Evolutionary conservation across 139 green algal species (phyloP), one percentile per base, ranked within the genome.

Genomic region (Micractinium sp.): DNA sequence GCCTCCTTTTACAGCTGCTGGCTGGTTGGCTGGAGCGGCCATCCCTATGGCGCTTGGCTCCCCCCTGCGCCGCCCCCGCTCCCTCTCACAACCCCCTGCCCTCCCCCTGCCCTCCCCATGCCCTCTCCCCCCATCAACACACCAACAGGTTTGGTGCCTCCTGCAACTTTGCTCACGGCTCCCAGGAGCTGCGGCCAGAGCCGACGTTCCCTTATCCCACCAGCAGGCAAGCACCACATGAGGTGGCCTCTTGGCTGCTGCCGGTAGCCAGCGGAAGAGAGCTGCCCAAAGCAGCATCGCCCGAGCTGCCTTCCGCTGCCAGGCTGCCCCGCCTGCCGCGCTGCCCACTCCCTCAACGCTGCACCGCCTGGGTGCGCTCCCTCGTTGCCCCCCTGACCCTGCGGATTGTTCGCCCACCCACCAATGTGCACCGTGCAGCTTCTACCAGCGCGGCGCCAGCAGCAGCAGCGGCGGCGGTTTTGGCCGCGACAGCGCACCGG

Each of bases 91-190:
- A 20, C 22, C 22, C 63, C 63, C 63, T 73, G 63, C 20, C 63
- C 63, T 73, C 71, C 71, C 3, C 9, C 29, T 20, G 3, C 18
- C 31, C 15, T 27, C 71, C 71, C 3, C 29, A 25, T 20, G 1
- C 23, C 31, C 7, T 27, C 29, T 39, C 71, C 71, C 29, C 0
- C 14, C 47, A 9, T 56, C 47, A 56, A 56, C 47, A 56, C 67
- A 18, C 22, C 22, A 2, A 18, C 77, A 82, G 82, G 16, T 67
- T 56, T 60, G 82, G 61, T 15, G 63, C 23, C 36, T 23, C 67
- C 9, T 87, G 82, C 82, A 87, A 31, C 35, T 87, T 87, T 79
- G 82, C 82, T 33, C 82, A 87, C 67, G 82, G 82, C 3, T 61
- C 38, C 14, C 13, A 13, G 1, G 63, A 87, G 35, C 82, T 87